Evolutionary conservation across 1,139 yeast genomes (phyloP), one percentile per base, ranked within the genome.

Genomic region (Yamadazyma diddensiae): DNA sequence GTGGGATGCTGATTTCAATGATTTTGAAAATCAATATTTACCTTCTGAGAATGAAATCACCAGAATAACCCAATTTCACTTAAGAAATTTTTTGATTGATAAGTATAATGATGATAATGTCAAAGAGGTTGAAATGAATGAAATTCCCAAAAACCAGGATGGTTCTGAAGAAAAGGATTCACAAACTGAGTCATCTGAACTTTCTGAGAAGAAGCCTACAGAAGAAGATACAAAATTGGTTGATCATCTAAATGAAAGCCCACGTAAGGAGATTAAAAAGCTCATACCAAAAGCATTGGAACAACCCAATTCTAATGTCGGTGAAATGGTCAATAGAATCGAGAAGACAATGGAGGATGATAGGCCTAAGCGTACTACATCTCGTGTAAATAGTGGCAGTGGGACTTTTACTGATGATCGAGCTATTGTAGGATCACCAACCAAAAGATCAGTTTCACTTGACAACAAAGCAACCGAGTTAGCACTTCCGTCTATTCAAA

Each of bases 21-120:
- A 79, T n/a, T 88, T 92, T 59, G 97, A 86, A 42, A 73, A 73
- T 33, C 70, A 69, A 18, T 92, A 73, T 50, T 73, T 92, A 39
- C 97, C 97, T 0, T 80, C 95, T 11, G 98, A 94, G 55, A 86
- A 83, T 50, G 98, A 94, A 68, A 85, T 94, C 44, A 82, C 95
- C 6, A 71, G 88, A 40, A 84, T 92, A 29, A 90, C 98, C 2
- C 86, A 95, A 10, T 82, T 82, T 45, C 98, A 92, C 52, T 65
- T 94, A 50, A 77, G 81, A 39, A 85, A 80, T 46, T 71, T 88
- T 35, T 80, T 92, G 47, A 57, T 76, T 46, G 87, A 73, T 37
- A 65, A 61, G 37, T 60, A 65, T 31, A 57, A 66, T 32, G 57
- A 18, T 10, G 47, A 41, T 11, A 23, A 31, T 10, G 39, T 15